Conservation (phyloP, 2,329 filamentous ascomycete species). For the Pyrenochaeta sp. region DNA sequence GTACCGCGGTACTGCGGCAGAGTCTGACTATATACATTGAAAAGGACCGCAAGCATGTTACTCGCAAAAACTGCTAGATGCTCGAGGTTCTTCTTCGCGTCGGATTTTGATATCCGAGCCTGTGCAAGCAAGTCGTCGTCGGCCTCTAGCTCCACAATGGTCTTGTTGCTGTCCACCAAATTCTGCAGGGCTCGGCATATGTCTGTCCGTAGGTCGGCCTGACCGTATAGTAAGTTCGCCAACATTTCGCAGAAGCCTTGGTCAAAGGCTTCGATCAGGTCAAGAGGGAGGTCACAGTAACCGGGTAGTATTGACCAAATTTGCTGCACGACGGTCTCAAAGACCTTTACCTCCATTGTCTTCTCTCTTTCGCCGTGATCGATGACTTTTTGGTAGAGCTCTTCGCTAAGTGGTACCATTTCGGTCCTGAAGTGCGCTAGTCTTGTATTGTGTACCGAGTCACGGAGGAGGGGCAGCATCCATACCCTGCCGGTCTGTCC, state of each 20-base stretch:
- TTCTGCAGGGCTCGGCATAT: slow-evolving; percentile 87
- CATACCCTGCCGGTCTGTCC: slow-evolving; percentile 88
- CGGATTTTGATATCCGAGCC: slow-evolving; percentile 76
- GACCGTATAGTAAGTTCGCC: slow-evolving; percentile 90
- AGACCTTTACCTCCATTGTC: slow-evolving; percentile 97
- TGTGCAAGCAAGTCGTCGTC: slow-evolving; percentile 78
- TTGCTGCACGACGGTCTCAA: slow-evolving; percentile 93
- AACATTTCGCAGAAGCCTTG: slow-evolving; percentile 88
- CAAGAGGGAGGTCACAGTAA: slow-evolving; percentile 91
- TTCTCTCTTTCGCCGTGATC: slow-evolving; percentile 84
- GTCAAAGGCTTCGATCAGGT: slow-evolving; percentile 76
- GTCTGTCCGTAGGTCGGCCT: slow-evolving; percentile 85
- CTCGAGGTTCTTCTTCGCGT: slow-evolving; percentile 81
- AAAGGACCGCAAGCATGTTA: slow-evolving; percentile 94
- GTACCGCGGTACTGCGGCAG: slow-evolving; percentile 90
- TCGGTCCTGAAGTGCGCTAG: slow-evolving; percentile 85
- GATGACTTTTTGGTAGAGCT: slow-evolving; percentile 87
- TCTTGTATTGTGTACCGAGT: slow-evolving; percentile 88
- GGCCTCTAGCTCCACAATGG: slow-evolving; percentile 73
- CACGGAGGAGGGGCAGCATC: slow-evolving; percentile 90
- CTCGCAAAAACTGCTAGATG: slow-evolving; percentile 81
- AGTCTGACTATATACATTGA: slow-evolving; percentile 98
- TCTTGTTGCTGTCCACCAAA: slow-evolving; percentile 90
- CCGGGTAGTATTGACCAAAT: slow-evolving; percentile 94
- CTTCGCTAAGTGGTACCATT: slow-evolving; percentile 87